phyloP scores from a whole-genome alignment of 2,329 filamentous ascomycete genomes.

The Colletotrichum theobromicola region DNA sequence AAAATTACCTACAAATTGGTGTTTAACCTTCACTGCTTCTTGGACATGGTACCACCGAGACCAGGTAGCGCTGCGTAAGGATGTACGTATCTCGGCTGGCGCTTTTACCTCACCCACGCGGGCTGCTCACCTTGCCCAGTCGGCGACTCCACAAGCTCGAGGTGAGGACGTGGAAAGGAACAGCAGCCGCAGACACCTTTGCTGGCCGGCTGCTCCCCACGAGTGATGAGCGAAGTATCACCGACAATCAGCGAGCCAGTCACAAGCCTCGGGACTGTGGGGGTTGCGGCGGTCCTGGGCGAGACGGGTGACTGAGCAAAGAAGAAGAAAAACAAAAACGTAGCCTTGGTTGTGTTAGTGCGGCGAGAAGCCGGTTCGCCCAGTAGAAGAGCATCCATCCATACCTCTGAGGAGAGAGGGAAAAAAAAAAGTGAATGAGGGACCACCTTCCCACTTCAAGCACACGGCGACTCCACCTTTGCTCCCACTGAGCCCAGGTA shows the following conservation, averaged over 20 bases:
- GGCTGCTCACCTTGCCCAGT: not conserved
- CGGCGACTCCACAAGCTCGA: constrained; percentile 16
- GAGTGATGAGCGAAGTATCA: constrained; percentile 19
- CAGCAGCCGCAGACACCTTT: not conserved
- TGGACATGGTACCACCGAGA: constrained; percentile 11
- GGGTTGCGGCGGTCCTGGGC: not conserved
- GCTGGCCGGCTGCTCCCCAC: not conserved
- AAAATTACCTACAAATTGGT: constrained; percentile 19
- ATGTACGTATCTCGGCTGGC: not conserved
- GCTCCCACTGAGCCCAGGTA: constrained; percentile 3
- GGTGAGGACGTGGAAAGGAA: not conserved
- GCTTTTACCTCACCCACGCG: not conserved
- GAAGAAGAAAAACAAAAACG: not conserved
- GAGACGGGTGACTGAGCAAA: not conserved
- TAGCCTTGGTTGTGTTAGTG: not conserved
- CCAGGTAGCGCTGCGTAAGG: constrained; percentile 5
- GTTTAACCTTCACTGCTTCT: not conserved
- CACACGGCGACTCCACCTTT: not conserved
- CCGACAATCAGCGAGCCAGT: constrained; percentile 17
- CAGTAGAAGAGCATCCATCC: not conserved
- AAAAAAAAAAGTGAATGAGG: not conserved
- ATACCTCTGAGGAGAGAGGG: not conserved
- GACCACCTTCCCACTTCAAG: constrained; percentile 8
- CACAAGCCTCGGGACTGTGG: not conserved
- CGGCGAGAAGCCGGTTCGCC: not conserved